Base-by-base conservation (phyloP, 2,329 filamentous ascomycete genomes). In the Akanthomyces dipterigenus region DNA sequence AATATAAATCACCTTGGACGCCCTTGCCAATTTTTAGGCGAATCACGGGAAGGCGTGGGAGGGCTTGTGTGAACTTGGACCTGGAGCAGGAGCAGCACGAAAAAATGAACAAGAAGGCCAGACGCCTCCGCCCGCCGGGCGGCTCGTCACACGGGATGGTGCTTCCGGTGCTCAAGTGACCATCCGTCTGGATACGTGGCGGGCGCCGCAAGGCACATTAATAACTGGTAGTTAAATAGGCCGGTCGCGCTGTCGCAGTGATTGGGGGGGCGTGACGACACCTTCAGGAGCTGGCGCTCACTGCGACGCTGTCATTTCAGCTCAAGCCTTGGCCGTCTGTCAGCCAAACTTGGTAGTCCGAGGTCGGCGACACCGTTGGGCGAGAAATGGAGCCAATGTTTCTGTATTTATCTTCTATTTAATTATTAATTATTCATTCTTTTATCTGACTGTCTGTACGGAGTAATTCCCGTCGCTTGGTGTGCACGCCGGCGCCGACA, bases 251-350 rank as follows among this genome's bases (percentile, higher is more conserved):
- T 51, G 48, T 36, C n/a, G n/a, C n/a, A 20, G 51, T 22, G 18
- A 28, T 54, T 40, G 26, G 24, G 24, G 16, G 24, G 40, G 28
- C n/a, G 38, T 43, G 53, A 45, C n/a, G 26, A 34, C 24, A 31
- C 24, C 22, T 34, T 12, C 22, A 40, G 40, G 40, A 40, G 28
- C 26, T 31, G 7, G 3, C 12, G 18, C n/a, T 26, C 26, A 26
- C 28, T 55, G n/a, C 54, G 40, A 55, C 54, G 54, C 40, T 55
- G 54, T 45, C 31, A 57, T 57, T 57, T 57, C 55, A 57, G 55
- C 55, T 48, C 55, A 18, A 48, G 43, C 43, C 55, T 57, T 48
- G 55, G 28, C 54, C 54, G 31, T 34, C 31, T 24, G 54, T 36
- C 54, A 46, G 53, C 40, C 12, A 12, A 6, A 2, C 12, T 46